Evolutionary conservation across 495 filamentous ascomycete genomes (phyloP), one percentile per base, ranked within the genome.

Genomic region (Trichoderma gamsii): DNA sequence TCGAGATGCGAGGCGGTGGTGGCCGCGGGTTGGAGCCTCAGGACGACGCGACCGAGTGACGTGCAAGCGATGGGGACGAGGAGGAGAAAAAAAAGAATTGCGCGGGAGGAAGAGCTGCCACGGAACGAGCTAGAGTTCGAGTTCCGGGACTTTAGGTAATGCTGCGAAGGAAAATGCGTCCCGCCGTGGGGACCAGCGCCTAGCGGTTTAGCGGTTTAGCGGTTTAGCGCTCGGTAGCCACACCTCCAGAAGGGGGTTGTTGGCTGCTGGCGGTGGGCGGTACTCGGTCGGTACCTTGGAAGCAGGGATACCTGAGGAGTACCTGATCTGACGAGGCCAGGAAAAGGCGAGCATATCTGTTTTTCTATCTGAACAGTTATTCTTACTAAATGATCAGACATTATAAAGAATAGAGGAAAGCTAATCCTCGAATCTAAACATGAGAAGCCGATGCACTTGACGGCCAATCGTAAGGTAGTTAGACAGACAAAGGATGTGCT

Each of bases 61-160:
- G 65, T 66, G 41, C 44, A 46, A 66, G n/a, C n/a, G 56, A 51
- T 18, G 65, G 13, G 43, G 43, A 49, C 21, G 41, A 21, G 64
- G 43, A 66, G 64, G 64, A 21, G 23, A 66, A 66, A 66, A 66
- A 66, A 51, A 46, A 66, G 41, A 61, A 61, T 61, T 43, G 65
- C 41, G 65, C 27, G 65, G 15, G 41, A 23, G 18, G 43, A 44
- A 44, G 65, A 46, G 65, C 41, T 66, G 41, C 41, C 23, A 66
- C 41, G 43, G 65, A 41, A 32, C 41, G 35, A 38, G 8, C 35
- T 38, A 38, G 35, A 38, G 35, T 38, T 38, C 35, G 7, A 38
- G 35, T 38, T 38, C 35, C 35, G 35, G 35, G 35, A 38, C 35
- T 38, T 38, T 38, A 38, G 35, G 35, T 35, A 16, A 64, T 11